A percentile compares a stretch with the other conserved stretches of the same genome.
These are phyloP conservation scores for Durotheca rogersii DNA, from an alignment of 495 filamentous ascomycete genomes.

Conservation along the genomic window DNA sequence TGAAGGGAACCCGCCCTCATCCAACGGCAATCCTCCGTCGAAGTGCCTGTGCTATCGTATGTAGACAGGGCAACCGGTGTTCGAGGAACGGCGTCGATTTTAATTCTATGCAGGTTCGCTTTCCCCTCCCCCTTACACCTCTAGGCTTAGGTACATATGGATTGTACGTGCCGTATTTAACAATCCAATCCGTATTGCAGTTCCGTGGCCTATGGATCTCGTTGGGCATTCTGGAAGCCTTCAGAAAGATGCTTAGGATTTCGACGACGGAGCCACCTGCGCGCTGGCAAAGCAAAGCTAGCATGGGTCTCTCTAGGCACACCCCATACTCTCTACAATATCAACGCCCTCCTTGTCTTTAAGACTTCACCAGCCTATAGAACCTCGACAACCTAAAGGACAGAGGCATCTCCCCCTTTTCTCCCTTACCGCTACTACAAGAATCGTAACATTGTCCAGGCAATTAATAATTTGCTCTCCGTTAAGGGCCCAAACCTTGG, in stretches of 20 bases:
- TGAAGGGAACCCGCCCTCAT: too few relatives aligned
- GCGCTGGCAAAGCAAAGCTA: conserved; percentile 10
- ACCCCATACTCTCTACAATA: neutral
- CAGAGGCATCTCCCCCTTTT: conserved; percentile 16
- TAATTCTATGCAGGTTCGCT: too few relatives aligned
- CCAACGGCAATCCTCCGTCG: too few relatives aligned
- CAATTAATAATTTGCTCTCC: neutral
- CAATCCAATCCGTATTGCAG: too few relatives aligned
- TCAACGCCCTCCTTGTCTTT: conserved; percentile 10
- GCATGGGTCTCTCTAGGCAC: conserved; percentile 7
- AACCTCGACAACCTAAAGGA: conserved; percentile 2
- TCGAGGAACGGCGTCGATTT: too few relatives aligned
- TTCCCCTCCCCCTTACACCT: too few relatives aligned
- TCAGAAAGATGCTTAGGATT: conserved; percentile 25
- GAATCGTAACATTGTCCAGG: conserved; percentile 1
- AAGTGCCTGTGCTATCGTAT: too few relatives aligned
- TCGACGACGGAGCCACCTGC: conserved; percentile 27
- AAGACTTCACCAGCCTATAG: conserved; percentile 8
- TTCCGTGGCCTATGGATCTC: too few relatives aligned
- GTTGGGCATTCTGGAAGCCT: conserved; percentile 27
- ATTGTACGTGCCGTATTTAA: neutral
- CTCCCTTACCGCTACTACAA: conserved; percentile 9
- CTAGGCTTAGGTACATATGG: too few relatives aligned
- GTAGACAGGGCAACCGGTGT: too few relatives aligned
- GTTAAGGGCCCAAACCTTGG: neutral